Evolutionary conservation across 495 filamentous ascomycete genomes (phyloP).

Genomic region (Lindgomyces ingoldianus): DNA sequence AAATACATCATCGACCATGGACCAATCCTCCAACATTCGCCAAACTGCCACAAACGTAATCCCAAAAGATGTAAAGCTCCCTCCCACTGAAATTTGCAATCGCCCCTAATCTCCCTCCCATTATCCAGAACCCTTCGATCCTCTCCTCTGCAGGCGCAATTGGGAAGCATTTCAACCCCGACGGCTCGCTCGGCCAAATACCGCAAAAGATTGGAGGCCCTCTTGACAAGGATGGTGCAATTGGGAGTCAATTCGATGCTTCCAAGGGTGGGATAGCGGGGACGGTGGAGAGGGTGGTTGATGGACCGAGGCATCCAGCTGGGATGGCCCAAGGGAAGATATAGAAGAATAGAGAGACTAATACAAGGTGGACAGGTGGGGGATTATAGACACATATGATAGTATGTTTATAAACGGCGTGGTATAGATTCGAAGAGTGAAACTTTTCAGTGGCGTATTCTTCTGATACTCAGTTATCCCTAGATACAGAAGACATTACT

Average conservation of each 20-base stretch:
- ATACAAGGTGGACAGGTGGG: not conserved
- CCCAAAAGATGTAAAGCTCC: not conserved
- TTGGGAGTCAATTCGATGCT: slow-evolving; percentile 55
- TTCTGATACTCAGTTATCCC: no score
- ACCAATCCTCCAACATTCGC: not conserved
- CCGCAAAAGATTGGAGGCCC: slow-evolving; percentile 32
- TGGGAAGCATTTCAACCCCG: slow-evolving; percentile 35
- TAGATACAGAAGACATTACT: no score
- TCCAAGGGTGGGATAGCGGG: slow-evolving; percentile 52
- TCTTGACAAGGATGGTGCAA: slow-evolving; percentile 46
- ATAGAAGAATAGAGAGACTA: not conserved
- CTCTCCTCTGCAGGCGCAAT: slow-evolving; percentile 32
- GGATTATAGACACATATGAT: not conserved
- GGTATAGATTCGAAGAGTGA: no score
- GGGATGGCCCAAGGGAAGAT: not conserved
- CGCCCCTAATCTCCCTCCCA: not conserved
- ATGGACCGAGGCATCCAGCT: slow-evolving; percentile 29
- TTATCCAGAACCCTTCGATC: slow-evolving; percentile 27
- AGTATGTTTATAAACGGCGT: not conserved
- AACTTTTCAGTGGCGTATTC: no score
- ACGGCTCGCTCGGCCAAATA: slow-evolving; percentile 29
- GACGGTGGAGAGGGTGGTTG: slow-evolving; percentile 42
- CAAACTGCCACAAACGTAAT: slow-evolving; percentile 4
- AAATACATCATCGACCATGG: not conserved
- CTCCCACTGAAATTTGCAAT: not conserved